A percentile compares a stretch with the other conserved stretches of the same genome.
These are phyloP conservation scores for Alternaria sp. DNA, from an alignment of 2,329 filamentous ascomycete genomes.

Conservation along the genomic window DNA sequence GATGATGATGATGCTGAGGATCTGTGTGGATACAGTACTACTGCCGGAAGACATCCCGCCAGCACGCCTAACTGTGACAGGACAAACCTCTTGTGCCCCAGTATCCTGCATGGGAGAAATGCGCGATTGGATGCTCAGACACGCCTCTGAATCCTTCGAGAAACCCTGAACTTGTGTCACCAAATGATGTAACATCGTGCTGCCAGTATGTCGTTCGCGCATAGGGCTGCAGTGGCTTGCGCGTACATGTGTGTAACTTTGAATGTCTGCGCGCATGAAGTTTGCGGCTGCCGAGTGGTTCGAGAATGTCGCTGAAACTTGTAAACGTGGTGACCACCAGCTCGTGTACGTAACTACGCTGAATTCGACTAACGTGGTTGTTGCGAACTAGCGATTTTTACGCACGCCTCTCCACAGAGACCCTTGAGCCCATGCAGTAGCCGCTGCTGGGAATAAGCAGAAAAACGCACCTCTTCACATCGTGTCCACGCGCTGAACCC, in stretches of 20 bases:
- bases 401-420: conserved; percentile 10
- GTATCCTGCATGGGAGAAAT: background rate
- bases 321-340: conserved; percentile 5
- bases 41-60: conserved; percentile 3
- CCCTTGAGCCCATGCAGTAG: conserved; percentile 5
- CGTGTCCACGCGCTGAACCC: background rate
- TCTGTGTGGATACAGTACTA: conserved; percentile 4
- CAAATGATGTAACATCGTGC: conserved; percentile 5
- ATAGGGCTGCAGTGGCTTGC: conserved; percentile 15
- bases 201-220: background rate
- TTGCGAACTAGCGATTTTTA: conserved; percentile 16
- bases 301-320: background rate
- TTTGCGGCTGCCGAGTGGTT: background rate
- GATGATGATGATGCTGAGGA: background rate
- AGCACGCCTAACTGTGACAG: background rate
- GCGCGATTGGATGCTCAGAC: conserved; percentile 6
- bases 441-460: conserved; percentile 10
- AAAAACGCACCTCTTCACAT: background rate
- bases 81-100: background rate
- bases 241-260: background rate
- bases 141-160: background rate
- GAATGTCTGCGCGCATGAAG: background rate
- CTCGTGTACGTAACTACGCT: conserved; percentile 1
- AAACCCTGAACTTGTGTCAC: conserved; percentile 5
- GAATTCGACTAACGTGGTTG: conserved; percentile 8